Evolutionary conservation across 73 alveolate species (phyloP).

Genomic region (Paramecium bursaria): DNA sequence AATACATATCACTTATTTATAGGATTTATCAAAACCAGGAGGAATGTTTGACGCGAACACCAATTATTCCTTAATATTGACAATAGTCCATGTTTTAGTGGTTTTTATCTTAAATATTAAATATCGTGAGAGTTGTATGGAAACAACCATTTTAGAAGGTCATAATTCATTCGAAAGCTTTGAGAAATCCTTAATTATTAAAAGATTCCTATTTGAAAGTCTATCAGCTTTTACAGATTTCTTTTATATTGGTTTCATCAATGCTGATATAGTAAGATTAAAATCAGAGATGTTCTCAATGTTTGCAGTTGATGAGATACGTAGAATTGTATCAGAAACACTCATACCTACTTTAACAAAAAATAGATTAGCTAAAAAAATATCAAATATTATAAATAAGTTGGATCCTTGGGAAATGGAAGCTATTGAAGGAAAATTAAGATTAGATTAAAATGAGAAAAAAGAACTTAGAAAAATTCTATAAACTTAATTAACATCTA

Average conservation of each 20-base stretch:
- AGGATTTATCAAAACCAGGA: constrained; percentile 2
- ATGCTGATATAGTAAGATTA: constrained; percentile 56
- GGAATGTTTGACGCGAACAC: constrained; percentile 20
- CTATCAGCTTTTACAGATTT: constrained; percentile 67
- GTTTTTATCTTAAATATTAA: constrained; percentile 25
- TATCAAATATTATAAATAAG: not conserved
- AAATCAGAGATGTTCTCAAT: constrained; percentile 52
- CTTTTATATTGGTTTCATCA: constrained; percentile 64
- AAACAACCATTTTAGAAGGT: constrained; percentile 52
- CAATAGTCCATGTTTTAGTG: constrained; percentile 54
- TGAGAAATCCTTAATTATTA: constrained; percentile 58
- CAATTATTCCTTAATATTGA: not conserved
- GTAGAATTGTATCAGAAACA: constrained; percentile 67
- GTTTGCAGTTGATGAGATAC: constrained; percentile 63
- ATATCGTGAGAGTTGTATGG: constrained; percentile 32
- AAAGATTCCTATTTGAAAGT: constrained; percentile 64
- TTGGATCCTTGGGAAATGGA: not conserved
- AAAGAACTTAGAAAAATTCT: not conserved
- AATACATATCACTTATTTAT: constrained; percentile 16
- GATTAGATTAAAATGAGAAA: not conserved
- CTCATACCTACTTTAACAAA: constrained; percentile 59
- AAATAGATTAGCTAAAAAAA: not conserved
- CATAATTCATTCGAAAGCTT: constrained; percentile 35
- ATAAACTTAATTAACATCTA: constrained; percentile 23
- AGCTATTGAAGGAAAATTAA: not conserved